Conservation (phyloP, 2,329 filamentous ascomycete genomes). For the Zopfia rhizophila region DNA sequence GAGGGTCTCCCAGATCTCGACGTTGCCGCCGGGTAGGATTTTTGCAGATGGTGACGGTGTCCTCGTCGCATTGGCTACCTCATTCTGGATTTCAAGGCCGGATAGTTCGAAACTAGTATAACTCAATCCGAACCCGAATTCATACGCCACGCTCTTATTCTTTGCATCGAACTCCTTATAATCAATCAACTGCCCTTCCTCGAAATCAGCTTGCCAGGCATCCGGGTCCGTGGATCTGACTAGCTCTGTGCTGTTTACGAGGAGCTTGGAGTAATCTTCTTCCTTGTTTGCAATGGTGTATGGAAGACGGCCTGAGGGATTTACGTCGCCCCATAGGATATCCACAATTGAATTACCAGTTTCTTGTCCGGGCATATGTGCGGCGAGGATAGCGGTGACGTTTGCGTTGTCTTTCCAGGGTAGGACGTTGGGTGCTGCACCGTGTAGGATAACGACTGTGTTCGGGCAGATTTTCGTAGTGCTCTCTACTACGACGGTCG, state of each 20-base stretch:
- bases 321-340: conserved; percentile 38
- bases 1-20: conserved; percentile 65
- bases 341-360: conserved; percentile 40
- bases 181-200: conserved; percentile 64
- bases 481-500: conserved; percentile 44
- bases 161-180: conserved; percentile 63
- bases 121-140: conserved; percentile 51
- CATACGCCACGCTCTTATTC: conserved; percentile 40
- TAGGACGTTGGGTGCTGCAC: conserved; percentile 45
- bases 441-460: conserved; percentile 57
- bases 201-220: conserved; percentile 61
- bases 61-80: conserved; percentile 21
- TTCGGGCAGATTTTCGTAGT: conserved; percentile 56
- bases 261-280: conserved; percentile 38
- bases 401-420: conserved; percentile 46
- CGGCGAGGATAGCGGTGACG: conserved; percentile 42
- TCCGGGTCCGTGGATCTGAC: conserved; percentile 44
- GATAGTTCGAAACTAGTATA: conserved; percentile 51
- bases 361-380: conserved; percentile 46
- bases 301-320: conserved; percentile 37
- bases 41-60: conserved; percentile 27
- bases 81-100: conserved; percentile 26
- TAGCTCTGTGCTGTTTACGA: conserved; percentile 50
- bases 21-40: conserved; percentile 61
- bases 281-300: conserved; percentile 37